Conservation (phyloP, 805 yeast species). For the Saccharomyces jurei region DNA sequence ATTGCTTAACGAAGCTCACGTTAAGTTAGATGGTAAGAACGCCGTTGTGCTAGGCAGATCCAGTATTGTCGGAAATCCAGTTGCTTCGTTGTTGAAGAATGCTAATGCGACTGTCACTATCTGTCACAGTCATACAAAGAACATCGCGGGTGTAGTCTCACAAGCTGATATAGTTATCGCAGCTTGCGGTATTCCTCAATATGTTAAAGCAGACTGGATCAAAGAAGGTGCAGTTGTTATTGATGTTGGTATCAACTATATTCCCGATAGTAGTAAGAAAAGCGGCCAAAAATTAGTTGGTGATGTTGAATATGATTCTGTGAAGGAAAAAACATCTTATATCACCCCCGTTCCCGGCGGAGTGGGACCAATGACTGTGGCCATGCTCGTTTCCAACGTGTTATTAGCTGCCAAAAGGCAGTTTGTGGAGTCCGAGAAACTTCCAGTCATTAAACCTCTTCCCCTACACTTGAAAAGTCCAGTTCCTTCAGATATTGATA, state of each 20-base stretch:
- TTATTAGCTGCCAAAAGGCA: constrained; percentile 66
- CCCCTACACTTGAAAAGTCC: constrained; percentile 50
- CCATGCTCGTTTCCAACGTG: constrained; percentile 84
- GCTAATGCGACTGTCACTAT: constrained; percentile 70
- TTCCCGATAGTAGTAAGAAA: constrained; percentile 64
- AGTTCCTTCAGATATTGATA: constrained; percentile 86
- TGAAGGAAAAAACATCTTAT: constrained; percentile 49
- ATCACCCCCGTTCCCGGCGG: constrained; percentile 99
- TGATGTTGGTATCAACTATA: constrained; percentile 92
- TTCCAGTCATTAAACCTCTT: constrained; percentile 47
- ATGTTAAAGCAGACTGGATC: constrained; percentile 80
- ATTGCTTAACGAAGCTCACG: constrained; percentile 49
- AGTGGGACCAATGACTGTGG: constrained; percentile 99
- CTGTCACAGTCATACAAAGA: constrained; percentile 59
- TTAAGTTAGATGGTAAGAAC: constrained; percentile 51
- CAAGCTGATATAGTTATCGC: constrained; percentile 75
- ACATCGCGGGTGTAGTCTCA: constrained; percentile 42
- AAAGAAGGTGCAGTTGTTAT: constrained; percentile 79
- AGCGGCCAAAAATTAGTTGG: constrained; percentile 86
- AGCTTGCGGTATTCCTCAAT: constrained; percentile 83
- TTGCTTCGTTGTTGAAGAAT: constrained; percentile 60
- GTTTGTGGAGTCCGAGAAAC: constrained; percentile 32
- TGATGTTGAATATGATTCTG: constrained; percentile 78
- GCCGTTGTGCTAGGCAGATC: constrained; percentile 85
- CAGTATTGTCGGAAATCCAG: constrained; percentile 79